Percentiles rank a stretch among this genome's conserved stretches.
Conservation (phyloP, 164 flowering plant species). For the Cinnamomum micranthum region DNA sequence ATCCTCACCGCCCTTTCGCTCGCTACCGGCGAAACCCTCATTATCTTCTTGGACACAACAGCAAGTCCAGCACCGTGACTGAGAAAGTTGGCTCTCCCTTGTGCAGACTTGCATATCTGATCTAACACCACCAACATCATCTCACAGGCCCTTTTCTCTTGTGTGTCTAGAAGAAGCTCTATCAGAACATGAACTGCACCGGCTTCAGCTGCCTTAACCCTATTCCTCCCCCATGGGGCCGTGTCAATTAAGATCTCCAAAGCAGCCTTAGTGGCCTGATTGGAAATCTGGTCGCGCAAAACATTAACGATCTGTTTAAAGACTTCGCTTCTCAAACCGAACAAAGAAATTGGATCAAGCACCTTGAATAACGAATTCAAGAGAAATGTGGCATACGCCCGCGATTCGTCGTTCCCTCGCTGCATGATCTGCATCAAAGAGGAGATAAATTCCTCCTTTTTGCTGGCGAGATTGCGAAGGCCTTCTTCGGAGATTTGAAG, state of each 20-base stretch:
- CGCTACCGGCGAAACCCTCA: constrained; percentile 66
- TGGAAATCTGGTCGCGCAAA: constrained; percentile 47
- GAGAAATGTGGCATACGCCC: constrained; percentile 40
- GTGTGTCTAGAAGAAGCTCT: constrained; percentile 44
- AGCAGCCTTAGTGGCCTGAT: constrained; percentile 49
- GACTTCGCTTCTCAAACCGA: constrained; percentile 23
- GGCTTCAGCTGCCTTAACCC: constrained; percentile 56
- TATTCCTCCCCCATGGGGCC: constrained; percentile 74
- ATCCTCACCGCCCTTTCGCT: constrained; percentile 66
- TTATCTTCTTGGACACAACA: constrained; percentile 68
- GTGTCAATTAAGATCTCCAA: constrained; percentile 51
- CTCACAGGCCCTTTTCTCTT: constrained; percentile 45
- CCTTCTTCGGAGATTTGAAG: constrained; percentile 37
- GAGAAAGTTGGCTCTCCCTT: constrained; percentile 68
- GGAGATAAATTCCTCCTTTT: constrained; percentile 28
- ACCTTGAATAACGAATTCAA: constrained; percentile 41
- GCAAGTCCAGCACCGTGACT: constrained; percentile 70
- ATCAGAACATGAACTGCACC: constrained; percentile 53
- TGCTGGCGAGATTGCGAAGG: constrained; percentile 25
- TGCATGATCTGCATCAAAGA: constrained; percentile 34
- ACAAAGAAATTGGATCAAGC: constrained; percentile 46
- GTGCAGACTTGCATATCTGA: constrained; percentile 66
- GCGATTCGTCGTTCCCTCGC: constrained; percentile 36
- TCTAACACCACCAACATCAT: constrained; percentile 44
- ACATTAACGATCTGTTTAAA: constrained; percentile 34